phyloP scores from a whole-genome alignment of 345 rosid genomes.

The Stellera chamaejasme region DNA sequence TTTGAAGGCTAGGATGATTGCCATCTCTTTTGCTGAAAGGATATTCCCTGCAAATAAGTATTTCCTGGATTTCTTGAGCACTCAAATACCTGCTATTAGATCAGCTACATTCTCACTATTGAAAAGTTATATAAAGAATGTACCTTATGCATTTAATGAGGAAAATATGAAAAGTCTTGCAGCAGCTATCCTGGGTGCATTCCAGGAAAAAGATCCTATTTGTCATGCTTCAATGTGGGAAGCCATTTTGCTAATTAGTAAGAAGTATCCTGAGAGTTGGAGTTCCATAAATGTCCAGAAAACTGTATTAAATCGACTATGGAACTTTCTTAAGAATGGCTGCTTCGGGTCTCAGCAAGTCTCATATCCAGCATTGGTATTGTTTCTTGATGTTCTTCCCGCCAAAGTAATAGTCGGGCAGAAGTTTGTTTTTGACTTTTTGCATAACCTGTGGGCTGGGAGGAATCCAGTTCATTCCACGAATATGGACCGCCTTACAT shows the following conservation, averaged over 20 bases:
- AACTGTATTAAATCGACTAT: slow-evolving; percentile 45
- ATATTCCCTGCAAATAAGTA: slow-evolving; percentile 59
- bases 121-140: slow-evolving; percentile 59
- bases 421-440: slow-evolving; percentile 63
- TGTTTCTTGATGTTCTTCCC: slow-evolving; percentile 67
- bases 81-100: slow-evolving; percentile 59
- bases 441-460: slow-evolving; percentile 75
- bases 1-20: slow-evolving; percentile 65
- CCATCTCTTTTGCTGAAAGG: slow-evolving; percentile 69
- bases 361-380: slow-evolving; percentile 84
- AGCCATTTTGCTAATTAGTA: slow-evolving; percentile 59
- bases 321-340: slow-evolving; percentile 79
- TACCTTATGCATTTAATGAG: slow-evolving; percentile 64
- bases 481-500: slow-evolving; percentile 39
- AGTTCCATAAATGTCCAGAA: slow-evolving; percentile 52
- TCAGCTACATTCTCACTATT: slow-evolving; percentile 71
- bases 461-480: slow-evolving; percentile 48
- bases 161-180: slow-evolving; percentile 55
- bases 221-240: slow-evolving; percentile 98
- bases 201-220: slow-evolving; percentile 76
- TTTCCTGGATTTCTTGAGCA: slow-evolving; percentile 70
- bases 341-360: slow-evolving; percentile 85
- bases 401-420: slow-evolving; percentile 45
- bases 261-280: slow-evolving; percentile 82
- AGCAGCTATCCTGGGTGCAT: slow-evolving; percentile 67